Base-by-base conservation (phyloP, 768 basidiomycete species). In the Lactarius tabidus region DNA sequence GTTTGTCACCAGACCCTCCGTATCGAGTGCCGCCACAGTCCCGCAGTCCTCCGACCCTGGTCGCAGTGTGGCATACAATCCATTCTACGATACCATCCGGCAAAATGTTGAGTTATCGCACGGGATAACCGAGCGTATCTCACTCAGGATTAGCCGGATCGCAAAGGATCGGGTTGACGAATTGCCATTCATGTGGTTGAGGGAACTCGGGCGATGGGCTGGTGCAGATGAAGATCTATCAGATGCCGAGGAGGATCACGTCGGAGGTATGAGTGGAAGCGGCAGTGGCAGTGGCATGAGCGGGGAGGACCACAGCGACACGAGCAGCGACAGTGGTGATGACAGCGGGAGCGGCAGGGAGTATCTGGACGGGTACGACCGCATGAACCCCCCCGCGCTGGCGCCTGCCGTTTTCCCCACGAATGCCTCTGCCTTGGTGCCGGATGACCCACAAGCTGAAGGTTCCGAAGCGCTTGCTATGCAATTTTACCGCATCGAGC, bases 21-120 rank as follows among this genome's bases (percentile, higher is more conserved):
- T 57, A 29, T 18, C 59, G 29, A 36, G 67, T 17, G 35, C 65
- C 53, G 43, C 59, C 39, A 2, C 51, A 28, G 23, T 59, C 17
- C 61, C 67, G 18, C 71, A 65, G 23, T 6, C 55, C 20, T 52
- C 67, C 62, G 55, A 68, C 69, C 14, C 69, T 65, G 33, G 45
- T 67, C n/a, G 61, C 54, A 63, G 41, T 55, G 71, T 77, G 39
- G 72, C 88, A 6, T 85, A 81, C 69, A 98, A 96, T 74, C 96
- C 96, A 12, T 98, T 98, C 78, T 98, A 93, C 70, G 95, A 98
- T 75, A 89, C 90, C 71, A 91, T 98, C 70, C 87, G 91, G 43
- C 91, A 94, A 76, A 92, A 93, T 70, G 74, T 86, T 2, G 94
- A 97, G 77, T 84, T 97, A 28, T 84, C 87, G 2, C 80, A 79